These are phyloP conservation scores for Lipomyces sp. DNA, from an alignment of 805 yeast genomes.

Conservation along the genomic window DNA sequence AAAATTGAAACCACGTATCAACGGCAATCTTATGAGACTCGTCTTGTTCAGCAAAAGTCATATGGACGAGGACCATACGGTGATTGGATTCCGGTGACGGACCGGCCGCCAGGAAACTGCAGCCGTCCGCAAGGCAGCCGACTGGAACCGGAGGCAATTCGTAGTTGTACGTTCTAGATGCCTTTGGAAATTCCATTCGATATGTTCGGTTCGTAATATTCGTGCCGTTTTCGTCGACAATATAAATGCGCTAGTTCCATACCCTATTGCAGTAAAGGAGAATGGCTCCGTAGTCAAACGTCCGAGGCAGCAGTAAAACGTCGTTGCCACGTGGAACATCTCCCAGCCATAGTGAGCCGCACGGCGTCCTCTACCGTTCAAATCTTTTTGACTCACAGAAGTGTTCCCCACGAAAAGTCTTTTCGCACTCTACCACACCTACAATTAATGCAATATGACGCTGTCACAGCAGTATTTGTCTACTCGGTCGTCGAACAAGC, in stretches of 20 bases:
- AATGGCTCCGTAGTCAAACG: no score
- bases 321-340: neutral
- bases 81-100: neutral
- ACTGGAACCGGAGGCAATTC: neutral
- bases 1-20: neutral
- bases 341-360: neutral
- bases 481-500: slow-evolving; percentile 47
- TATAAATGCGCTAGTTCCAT: no score
- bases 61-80: neutral
- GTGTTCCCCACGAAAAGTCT: neutral
- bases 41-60: neutral
- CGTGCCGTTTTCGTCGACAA: no score
- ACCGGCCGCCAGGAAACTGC: neutral
- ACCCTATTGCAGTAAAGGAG: no score
- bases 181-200: neutral
- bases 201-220: no score
- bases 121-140: neutral
- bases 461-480: slow-evolving; percentile 45
- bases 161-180: neutral
- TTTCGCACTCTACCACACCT: neutral
- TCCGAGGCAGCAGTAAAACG: no score
- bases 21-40: neutral
- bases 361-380: neutral
- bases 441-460: neutral
- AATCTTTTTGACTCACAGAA: neutral